These are phyloP conservation scores for Adansonia madagascariensis DNA, from an alignment of 441 rosid species.

Conservation along the genomic window DNA sequence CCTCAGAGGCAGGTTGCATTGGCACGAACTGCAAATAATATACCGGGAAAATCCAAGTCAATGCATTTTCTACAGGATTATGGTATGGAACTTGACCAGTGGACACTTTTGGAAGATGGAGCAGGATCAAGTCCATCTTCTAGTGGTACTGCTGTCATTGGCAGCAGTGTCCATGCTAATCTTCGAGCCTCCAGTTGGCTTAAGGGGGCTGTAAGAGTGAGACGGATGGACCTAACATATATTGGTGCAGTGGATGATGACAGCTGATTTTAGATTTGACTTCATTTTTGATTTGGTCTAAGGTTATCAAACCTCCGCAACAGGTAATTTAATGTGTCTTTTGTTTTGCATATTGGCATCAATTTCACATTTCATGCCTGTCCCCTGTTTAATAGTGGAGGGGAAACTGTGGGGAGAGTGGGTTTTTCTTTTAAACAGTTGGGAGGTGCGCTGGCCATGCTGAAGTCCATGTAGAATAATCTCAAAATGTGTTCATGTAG, in stretches of 20 bases:
- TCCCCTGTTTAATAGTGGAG: slow-evolving; percentile 34
- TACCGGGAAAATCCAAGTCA: slow-evolving; percentile 58
- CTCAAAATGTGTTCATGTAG: slow-evolving; percentile 24
- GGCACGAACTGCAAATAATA: slow-evolving; percentile 48
- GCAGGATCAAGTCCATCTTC: slow-evolving; percentile 75
- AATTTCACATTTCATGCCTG: slow-evolving; percentile 30
- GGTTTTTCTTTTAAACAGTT: slow-evolving; percentile 28
- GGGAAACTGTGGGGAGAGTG: slow-evolving; percentile 29
- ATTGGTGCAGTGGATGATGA: slow-evolving; percentile 92
- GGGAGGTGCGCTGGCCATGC: slow-evolving; percentile 22
- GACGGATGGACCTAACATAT: slow-evolving; percentile 86
- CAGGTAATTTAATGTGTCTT: slow-evolving; percentile 34
- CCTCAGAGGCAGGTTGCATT: slow-evolving; percentile 48
- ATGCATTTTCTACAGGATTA: slow-evolving; percentile 54
- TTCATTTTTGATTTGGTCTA: slow-evolving; percentile 37
- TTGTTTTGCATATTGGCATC: slow-evolving; percentile 28
- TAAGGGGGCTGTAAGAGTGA: slow-evolving; percentile 87
- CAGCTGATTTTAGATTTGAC: slow-evolving; percentile 57
- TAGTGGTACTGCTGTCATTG: slow-evolving; percentile 48
- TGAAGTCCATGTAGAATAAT: slow-evolving; percentile 26
- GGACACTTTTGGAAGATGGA: slow-evolving; percentile 96
- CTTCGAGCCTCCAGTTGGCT: slow-evolving; percentile 91
- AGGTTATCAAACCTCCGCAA: slow-evolving; percentile 33
- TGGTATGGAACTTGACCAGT: slow-evolving; percentile 83
- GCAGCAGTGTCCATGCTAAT: slow-evolving; percentile 71